A percentile compares a stretch with the other conserved stretches of the same genome.
Conservation (phyloP, 2,329 filamentous ascomycete genomes). For the Fusarium sacchari region DNA sequence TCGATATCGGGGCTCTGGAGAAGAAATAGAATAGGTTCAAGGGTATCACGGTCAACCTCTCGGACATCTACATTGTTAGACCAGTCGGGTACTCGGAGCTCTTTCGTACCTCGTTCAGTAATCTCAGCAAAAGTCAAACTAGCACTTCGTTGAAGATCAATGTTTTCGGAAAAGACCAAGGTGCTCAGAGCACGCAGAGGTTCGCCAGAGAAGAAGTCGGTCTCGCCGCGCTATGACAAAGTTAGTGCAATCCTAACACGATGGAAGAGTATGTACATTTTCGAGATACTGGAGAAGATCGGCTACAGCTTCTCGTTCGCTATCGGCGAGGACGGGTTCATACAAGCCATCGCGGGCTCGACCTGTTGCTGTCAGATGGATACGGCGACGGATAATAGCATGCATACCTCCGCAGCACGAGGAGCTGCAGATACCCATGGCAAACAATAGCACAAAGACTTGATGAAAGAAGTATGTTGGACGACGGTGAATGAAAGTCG, state of each 20-base stretch:
- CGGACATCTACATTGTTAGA: conserved; percentile 77
- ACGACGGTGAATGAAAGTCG: conserved; percentile 11
- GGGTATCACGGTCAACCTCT: conserved; percentile 92
- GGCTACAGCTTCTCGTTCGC: conserved; percentile 95
- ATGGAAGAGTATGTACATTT: conserved; percentile 72
- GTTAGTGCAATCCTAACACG: conserved; percentile 44
- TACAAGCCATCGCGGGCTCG: conserved; percentile 84
- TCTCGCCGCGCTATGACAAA: conserved; percentile 81
- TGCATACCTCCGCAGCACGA: conserved; percentile 64
- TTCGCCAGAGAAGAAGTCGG: conserved; percentile 97
- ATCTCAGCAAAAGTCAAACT: conserved; percentile 99
- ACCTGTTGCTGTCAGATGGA: conserved; percentile 56
- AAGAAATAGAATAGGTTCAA: conserved; percentile 94
- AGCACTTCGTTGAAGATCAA: conserved; percentile 95
- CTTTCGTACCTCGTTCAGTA: conserved; percentile 85
- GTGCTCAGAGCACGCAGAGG: conserved; percentile 93
- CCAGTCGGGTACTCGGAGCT: not conserved
- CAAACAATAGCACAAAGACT: conserved; percentile 34
- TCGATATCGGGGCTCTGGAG: conserved; percentile 96
- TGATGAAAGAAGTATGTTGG: conserved; percentile 19
- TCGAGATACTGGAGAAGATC: conserved; percentile 96
- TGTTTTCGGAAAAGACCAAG: conserved; percentile 97
- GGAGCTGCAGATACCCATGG: conserved; percentile 72
- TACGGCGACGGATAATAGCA: conserved; percentile 5
- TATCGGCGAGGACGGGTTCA: conserved; percentile 90